These are phyloP conservation scores for Aspergillus taichungensis DNA, from an alignment of 495 filamentous ascomycete species.

Conservation along the genomic window DNA sequence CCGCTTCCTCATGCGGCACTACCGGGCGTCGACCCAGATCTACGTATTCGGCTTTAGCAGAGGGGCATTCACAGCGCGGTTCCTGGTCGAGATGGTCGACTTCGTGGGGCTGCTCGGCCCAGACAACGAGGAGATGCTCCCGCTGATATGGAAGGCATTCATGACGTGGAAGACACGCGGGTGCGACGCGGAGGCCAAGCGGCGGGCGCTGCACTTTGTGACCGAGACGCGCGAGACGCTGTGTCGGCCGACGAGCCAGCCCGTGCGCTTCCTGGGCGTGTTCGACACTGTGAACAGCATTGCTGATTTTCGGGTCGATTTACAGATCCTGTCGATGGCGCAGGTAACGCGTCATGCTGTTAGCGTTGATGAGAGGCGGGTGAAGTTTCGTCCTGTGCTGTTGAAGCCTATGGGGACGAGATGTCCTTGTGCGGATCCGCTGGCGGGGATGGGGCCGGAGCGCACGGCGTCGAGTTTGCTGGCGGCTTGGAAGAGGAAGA, in stretches of 20 bases:
- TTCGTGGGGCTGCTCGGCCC: constrained; percentile 61
- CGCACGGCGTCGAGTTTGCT: no score
- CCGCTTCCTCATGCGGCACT: constrained; percentile 78
- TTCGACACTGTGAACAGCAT: background rate
- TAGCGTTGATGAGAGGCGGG: background rate
- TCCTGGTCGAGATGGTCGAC: constrained; percentile 74
- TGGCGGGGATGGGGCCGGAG: no score
- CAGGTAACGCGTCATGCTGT: background rate
- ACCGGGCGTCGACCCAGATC: constrained; percentile 59
- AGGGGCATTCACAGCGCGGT: constrained; percentile 70
- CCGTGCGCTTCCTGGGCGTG: background rate
- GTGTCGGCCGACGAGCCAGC: background rate
- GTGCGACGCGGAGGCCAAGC: no score
- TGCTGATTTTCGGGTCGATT: background rate
- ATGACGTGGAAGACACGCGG: no score
- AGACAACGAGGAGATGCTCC: constrained; percentile 72
- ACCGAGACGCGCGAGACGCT: background rate
- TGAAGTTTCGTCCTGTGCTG: background rate
- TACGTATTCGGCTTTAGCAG: constrained; percentile 70
- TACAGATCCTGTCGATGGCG: background rate
- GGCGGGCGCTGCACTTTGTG: no score
- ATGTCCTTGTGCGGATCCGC: no score
- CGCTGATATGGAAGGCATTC: no score
- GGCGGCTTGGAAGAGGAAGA: no score
- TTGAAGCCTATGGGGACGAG: background rate